These are phyloP conservation scores for Hyaloscypha hepaticicola DNA, from an alignment of 495 filamentous ascomycete species.

Conservation along the genomic window DNA sequence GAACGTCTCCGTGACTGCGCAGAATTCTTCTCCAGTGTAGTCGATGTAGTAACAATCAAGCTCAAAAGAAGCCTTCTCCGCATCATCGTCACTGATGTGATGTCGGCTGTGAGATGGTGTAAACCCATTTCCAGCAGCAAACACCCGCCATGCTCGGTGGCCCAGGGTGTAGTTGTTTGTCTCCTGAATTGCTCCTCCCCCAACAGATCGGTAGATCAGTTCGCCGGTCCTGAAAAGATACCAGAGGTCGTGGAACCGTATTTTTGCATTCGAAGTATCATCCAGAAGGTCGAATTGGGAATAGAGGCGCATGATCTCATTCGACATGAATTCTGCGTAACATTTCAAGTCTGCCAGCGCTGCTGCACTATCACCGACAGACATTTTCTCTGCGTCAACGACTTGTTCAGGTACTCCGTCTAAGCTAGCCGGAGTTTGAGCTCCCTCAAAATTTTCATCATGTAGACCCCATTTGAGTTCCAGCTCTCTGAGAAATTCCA, in stretches of 20 bases:
- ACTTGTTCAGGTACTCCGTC: not conserved
- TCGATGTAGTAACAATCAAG: constrained; percentile 10
- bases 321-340: constrained; percentile 6
- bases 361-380: constrained; percentile 23
- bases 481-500: constrained; percentile 35
- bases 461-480: constrained; percentile 38
- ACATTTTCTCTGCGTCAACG: constrained; percentile 6
- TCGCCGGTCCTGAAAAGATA: constrained; percentile 31
- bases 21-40: constrained; percentile 3
- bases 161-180: constrained; percentile 34
- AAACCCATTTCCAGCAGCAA: constrained; percentile 1
- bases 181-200: constrained; percentile 21
- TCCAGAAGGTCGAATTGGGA: constrained; percentile 15
- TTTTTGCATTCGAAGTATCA: not conserved
- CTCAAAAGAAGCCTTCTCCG: not conserved
- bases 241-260: constrained; percentile 37
- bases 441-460: not conserved
- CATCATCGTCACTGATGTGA: not conserved
- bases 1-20: not conserved
- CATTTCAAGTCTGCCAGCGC: constrained; percentile 32
- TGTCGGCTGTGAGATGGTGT: not conserved
- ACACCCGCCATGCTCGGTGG: constrained; percentile 19
- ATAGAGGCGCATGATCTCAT: constrained; percentile 37
- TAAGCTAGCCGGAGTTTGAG: not conserved
- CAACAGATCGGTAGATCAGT: constrained; percentile 24